phyloP scores from a whole-genome alignment of 2,329 filamentous ascomycete genomes.

The Daldinia sp. region DNA sequence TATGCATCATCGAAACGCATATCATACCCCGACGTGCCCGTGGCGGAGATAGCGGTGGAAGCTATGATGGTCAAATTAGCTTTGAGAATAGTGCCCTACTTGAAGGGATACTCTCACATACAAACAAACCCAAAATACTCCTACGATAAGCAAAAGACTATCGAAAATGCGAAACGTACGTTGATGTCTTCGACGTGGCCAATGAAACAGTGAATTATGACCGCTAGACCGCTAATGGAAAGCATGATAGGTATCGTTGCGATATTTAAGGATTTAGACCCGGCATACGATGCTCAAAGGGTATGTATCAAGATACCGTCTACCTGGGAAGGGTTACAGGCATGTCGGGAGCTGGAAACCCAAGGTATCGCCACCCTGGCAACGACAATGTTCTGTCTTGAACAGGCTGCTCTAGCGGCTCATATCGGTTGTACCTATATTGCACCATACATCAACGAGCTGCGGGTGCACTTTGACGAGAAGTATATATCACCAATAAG shows the following conservation, averaged over 20 bases:
- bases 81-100: conserved; percentile 61
- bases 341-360: conserved; percentile 65
- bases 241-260: conserved; percentile 60
- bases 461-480: conserved; percentile 70
- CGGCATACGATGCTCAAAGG: conserved; percentile 59
- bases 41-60: conserved; percentile 66
- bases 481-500: conserved; percentile 53
- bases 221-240: conserved; percentile 15
- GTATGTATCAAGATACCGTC: conserved; percentile 73
- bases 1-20: conserved; percentile 51
- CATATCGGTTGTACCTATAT: conserved; percentile 71
- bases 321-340: conserved; percentile 73
- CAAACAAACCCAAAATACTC: conserved; percentile 70
- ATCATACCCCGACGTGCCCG: conserved; percentile 53
- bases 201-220: not conserved
- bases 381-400: conserved; percentile 72
- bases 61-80: conserved; percentile 68
- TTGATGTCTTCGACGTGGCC: conserved; percentile 34
- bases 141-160: conserved; percentile 62
- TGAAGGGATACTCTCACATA: conserved; percentile 67
- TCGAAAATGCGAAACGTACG: conserved; percentile 64
- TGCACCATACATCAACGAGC: conserved; percentile 74
- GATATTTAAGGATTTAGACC: conserved; percentile 60
- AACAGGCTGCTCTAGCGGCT: conserved; percentile 69
- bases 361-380: conserved; percentile 69